These are phyloP conservation scores for Chlorella sp. DNA, from an alignment of 139 green algal genomes.

Conservation along the genomic window DNA sequence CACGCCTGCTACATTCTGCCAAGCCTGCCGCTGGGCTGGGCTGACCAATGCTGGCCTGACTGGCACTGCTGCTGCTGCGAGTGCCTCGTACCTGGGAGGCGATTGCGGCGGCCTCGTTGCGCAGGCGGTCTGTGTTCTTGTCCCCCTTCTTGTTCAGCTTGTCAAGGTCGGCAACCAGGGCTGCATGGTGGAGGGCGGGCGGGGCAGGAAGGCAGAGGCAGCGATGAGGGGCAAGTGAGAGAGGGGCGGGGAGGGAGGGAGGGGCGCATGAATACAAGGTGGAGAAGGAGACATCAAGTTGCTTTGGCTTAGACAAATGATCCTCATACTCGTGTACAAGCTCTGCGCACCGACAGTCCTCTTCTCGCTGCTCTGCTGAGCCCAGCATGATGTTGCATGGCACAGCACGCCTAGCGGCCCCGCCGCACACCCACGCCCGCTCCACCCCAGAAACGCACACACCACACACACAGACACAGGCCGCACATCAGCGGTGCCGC, in stretches of 20 bases:
- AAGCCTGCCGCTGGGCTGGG: neutral
- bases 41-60: no score
- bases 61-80: no score
- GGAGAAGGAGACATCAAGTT: no score
- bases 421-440: neutral
- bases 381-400: neutral
- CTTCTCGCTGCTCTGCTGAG: neutral
- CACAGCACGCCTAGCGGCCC: neutral
- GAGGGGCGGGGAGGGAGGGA: neutral
- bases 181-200: neutral
- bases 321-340: no score
- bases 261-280: neutral
- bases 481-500: neutral
- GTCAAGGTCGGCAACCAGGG: slow-evolving; percentile 2
- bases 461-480: neutral
- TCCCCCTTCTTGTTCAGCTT: neutral
- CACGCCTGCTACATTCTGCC: neutral
- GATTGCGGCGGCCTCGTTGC: neutral
- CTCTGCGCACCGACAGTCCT: no score
- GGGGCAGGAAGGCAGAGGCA: neutral
- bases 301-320: no score
- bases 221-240: neutral
- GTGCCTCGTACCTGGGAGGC: neutral
- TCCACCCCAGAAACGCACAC: neutral
- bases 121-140: neutral